Percentiles rank a stretch among this genome's conserved stretches.
phyloP scores from a whole-genome alignment of 805 yeast genomes.

The Saccharomyces mikatae region DNA sequence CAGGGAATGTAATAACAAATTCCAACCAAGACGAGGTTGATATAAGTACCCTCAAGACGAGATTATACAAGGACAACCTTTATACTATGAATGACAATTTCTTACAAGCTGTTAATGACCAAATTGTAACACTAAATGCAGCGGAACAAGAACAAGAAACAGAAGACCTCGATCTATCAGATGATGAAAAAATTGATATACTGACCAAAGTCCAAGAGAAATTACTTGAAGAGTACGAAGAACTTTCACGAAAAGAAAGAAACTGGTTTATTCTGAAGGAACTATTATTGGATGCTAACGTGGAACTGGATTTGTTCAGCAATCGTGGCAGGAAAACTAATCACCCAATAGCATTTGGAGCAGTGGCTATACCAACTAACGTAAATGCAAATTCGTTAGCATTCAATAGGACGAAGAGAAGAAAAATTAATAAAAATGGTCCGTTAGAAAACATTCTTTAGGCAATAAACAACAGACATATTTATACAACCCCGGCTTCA shows the following conservation, averaged over 20 bases:
- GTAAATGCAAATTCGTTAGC: conserved; percentile 11
- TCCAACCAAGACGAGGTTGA: conserved; percentile 11
- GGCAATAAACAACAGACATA: not conserved
- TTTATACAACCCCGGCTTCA: not conserved
- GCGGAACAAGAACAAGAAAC: not conserved
- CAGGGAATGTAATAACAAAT: conserved; percentile 20
- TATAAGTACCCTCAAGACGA: conserved; percentile 18
- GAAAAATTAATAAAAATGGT: not conserved
- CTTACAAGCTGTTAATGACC: conserved; percentile 8
- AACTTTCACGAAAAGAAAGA: conserved; percentile 16
- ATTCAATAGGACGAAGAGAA: conserved; percentile 17
- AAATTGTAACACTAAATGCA: conserved; percentile 3
- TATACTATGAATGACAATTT: conserved; percentile 25
- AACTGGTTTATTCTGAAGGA: conserved; percentile 30
- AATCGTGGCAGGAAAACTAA: conserved; percentile 1
- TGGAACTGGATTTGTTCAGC: conserved; percentile 27
- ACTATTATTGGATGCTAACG: conserved; percentile 26
- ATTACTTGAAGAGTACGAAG: conserved; percentile 16
- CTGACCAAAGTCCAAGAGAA: conserved; percentile 16
- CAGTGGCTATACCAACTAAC: conserved; percentile 11
- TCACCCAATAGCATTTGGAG: conserved; percentile 7
- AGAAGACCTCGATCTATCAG: not conserved
- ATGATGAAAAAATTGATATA: conserved; percentile 14
- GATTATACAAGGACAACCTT: conserved; percentile 21
- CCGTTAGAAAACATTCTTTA: not conserved